These are phyloP conservation scores for Cyberlindnera petersonii DNA, from an alignment of 805 yeast genomes.

Conservation along the genomic window DNA sequence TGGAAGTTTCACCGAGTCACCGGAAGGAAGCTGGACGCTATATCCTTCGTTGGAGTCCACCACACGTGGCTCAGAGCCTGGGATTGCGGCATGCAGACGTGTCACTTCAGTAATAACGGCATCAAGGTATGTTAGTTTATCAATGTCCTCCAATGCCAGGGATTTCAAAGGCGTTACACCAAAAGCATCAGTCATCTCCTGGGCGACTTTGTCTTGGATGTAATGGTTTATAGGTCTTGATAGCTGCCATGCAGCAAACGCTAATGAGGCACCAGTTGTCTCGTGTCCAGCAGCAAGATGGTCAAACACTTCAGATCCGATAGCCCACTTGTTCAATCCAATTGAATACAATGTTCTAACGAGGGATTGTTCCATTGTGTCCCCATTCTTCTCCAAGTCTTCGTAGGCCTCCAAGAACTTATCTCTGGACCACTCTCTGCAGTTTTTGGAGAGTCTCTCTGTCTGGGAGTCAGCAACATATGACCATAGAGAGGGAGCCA, in stretches of 20 bases:
- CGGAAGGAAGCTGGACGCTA: constrained; percentile 17
- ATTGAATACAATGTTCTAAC: constrained; percentile 22
- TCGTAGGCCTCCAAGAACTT: constrained; percentile 28
- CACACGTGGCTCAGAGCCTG: constrained; percentile 67
- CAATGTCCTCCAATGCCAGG: constrained; percentile 38
- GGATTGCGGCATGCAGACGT: constrained; percentile 65
- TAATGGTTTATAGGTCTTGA: constrained; percentile 44
- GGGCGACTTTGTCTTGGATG: constrained; percentile 43
- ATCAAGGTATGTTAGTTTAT: constrained; percentile 51
- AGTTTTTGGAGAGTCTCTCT: constrained; percentile 34
- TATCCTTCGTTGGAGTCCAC: constrained; percentile 31
- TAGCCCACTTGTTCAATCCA: constrained; percentile 28
- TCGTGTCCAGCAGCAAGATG: constrained; percentile 78
- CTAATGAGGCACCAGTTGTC: constrained; percentile 63
- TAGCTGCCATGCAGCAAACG: constrained; percentile 55
- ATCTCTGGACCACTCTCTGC: constrained; percentile 42
- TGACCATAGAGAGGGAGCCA: constrained; percentile 50
- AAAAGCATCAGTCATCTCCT: constrained; percentile 41
- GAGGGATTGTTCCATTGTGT: constrained; percentile 17
- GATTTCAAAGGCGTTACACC: constrained; percentile 29
- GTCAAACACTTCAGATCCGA: constrained; percentile 52
- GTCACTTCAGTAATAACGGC: constrained; percentile 61
- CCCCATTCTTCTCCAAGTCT: constrained; percentile 19
- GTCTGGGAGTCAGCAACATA: constrained; percentile 43
- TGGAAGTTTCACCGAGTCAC: constrained; percentile 38